phyloP scores from a whole-genome alignment of 2,329 filamentous ascomycete genomes.

The Fusarium coicis region DNA sequence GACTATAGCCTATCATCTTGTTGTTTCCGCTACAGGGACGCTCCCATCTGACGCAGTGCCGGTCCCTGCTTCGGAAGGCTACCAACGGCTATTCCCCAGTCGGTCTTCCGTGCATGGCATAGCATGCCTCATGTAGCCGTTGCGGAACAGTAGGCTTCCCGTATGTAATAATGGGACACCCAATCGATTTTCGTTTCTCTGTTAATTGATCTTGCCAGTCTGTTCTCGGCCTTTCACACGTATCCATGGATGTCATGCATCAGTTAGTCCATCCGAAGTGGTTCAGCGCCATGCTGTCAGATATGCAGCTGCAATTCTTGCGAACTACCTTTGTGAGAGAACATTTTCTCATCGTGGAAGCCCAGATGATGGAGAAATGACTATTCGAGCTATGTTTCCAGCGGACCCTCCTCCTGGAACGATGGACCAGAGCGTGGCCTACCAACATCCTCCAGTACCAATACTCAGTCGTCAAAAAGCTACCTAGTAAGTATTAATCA shows the following conservation, averaged over 20 bases:
- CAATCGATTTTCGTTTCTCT: background rate
- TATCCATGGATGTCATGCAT: background rate
- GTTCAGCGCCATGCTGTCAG: background rate
- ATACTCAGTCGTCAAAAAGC: background rate
- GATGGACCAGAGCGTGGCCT: background rate
- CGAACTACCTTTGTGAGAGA: background rate
- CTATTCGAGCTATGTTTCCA: background rate
- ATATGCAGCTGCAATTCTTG: background rate
- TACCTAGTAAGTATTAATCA: background rate
- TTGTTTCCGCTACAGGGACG: background rate
- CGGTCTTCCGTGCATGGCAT: constrained; percentile 5
- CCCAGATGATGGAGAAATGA: background rate
- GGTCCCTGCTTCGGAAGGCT: constrained; percentile 11
- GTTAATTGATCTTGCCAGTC: background rate
- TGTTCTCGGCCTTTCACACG: background rate
- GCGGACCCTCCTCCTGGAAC: background rate
- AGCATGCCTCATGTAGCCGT: constrained; percentile 9
- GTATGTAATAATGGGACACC: background rate
- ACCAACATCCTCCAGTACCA: background rate
- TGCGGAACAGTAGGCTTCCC: constrained; percentile 11
- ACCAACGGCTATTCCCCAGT: constrained; percentile 11
- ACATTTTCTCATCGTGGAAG: background rate
- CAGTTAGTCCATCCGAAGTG: constrained; percentile 8
- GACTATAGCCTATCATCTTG: background rate
- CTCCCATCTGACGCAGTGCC: background rate